Conservation (phyloP, 2,329 filamentous ascomycete species). For the Lachnellula willkommii region DNA sequence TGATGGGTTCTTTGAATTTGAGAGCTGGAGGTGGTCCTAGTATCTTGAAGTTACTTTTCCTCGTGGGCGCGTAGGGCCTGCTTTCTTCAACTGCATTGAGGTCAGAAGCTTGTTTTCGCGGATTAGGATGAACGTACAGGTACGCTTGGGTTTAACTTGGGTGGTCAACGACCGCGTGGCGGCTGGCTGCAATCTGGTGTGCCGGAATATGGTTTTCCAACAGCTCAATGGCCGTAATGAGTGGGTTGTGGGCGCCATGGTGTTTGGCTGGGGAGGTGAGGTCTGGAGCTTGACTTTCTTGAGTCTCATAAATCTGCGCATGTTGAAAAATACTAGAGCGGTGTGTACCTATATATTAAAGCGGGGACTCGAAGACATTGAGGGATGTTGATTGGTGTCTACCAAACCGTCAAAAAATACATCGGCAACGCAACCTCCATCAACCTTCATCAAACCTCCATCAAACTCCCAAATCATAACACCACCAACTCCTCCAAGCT, state of each 20-base stretch:
- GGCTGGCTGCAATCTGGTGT: slow-evolving; percentile 46
- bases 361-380: background rate
- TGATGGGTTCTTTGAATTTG: slow-evolving; percentile 62
- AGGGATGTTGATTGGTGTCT: background rate
- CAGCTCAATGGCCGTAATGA: slow-evolving; percentile 63
- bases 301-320: slow-evolving; percentile 18
- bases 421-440: background rate
- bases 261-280: slow-evolving; percentile 11
- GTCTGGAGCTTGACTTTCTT: slow-evolving; percentile 13
- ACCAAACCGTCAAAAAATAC: background rate
- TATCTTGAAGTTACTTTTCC: slow-evolving; percentile 34
- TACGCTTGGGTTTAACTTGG: slow-evolving; percentile 38
- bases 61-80: slow-evolving; percentile 22
- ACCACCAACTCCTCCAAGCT: background rate
- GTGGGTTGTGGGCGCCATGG: slow-evolving; percentile 28
- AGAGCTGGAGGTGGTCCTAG: slow-evolving; percentile 51
- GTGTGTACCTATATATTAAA: too few species aligned
- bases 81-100: slow-evolving; percentile 34
- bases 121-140: slow-evolving; percentile 18
- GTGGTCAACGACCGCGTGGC: slow-evolving; percentile 46
- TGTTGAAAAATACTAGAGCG: slow-evolving; percentile 10
- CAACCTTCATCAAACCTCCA: too few species aligned
- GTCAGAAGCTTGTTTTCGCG: slow-evolving; percentile 8
- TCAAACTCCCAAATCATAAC: background rate
- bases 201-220: slow-evolving; percentile 60